Evolutionary conservation across 1,284 basidiomycete genomes (phyloP).

Genomic region (Ganoderma lingzhi): DNA sequence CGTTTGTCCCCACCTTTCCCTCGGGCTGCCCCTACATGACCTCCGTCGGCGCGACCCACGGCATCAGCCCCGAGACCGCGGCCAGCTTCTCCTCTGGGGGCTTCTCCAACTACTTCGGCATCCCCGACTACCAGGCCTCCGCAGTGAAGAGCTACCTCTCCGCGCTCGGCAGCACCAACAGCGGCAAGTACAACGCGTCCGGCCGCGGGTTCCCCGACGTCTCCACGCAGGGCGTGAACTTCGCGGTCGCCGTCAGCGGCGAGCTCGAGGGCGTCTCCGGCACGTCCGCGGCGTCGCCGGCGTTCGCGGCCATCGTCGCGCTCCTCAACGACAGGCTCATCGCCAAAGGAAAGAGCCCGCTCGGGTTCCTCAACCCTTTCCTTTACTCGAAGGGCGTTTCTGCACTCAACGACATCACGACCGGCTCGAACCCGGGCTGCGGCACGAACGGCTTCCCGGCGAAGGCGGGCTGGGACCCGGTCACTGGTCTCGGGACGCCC

Average conservation of each 20-base stretch:
- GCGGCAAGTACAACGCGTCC: conserved; percentile 40
- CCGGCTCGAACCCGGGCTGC: conserved; percentile 42
- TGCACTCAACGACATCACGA: conserved; percentile 53
- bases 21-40: conserved; percentile 67
- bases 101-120: conserved; percentile 55
- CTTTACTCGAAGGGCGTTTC: conserved; percentile 41
- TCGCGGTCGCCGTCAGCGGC: conserved; percentile 39
- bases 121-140: conserved; percentile 49
- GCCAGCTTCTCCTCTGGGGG: conserved; percentile 54
- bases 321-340: conserved; percentile 62
- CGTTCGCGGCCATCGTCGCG: conserved; percentile 61
- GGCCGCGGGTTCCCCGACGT: conserved; percentile 46
- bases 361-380: conserved; percentile 61
- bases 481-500: conserved; percentile 43
- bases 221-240: conserved; percentile 40
- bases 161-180: conserved; percentile 40
- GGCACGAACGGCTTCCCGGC: conserved; percentile 48
- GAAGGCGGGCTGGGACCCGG: conserved; percentile 46
- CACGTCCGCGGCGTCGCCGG: conserved; percentile 56
- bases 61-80: conserved; percentile 57
- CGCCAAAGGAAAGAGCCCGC: conserved; percentile 47
- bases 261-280: conserved; percentile 55
- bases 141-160: conserved; percentile 46
- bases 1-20: conserved; percentile 79
- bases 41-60: conserved; percentile 64